Evolutionary conservation across 192 early-diverging fungal species (phyloP).

Genomic region (Phlyctochytrium bullatum): DNA sequence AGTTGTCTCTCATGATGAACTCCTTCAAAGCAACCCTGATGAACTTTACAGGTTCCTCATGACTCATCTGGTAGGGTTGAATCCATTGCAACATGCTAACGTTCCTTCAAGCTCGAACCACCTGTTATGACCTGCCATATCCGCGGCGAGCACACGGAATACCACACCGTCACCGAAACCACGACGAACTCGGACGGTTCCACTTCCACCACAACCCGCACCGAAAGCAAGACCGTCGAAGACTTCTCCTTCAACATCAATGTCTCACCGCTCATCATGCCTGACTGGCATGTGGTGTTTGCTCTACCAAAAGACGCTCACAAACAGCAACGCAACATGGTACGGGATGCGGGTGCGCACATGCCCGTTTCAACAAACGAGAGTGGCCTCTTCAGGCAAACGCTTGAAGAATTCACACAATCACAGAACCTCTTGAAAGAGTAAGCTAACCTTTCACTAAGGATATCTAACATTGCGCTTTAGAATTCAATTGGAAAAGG

Average conservation of each 20-base stretch:
- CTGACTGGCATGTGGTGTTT: not conserved
- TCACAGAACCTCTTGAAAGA: slow-evolving; percentile 37
- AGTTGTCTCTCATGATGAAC: not conserved
- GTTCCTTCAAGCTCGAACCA: not conserved
- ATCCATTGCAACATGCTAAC: too few relatives aligned
- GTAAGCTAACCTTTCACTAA: not conserved
- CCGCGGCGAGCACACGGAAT: not conserved
- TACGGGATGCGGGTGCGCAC: not conserved
- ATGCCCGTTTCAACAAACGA: not conserved
- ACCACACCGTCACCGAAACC: not conserved
- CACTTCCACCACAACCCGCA: not conserved
- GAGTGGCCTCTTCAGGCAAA: not conserved
- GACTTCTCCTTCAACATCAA: not conserved
- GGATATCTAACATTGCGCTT: not conserved
- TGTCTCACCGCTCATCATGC: not conserved
- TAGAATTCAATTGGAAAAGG: slow-evolving; percentile 35
- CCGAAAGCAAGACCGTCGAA: not conserved
- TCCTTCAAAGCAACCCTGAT: not conserved
- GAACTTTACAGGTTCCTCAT: not conserved
- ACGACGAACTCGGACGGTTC: not conserved
- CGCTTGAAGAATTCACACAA: slow-evolving; percentile 13
- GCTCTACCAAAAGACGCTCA: not conserved
- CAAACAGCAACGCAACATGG: not conserved
- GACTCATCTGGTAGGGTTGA: not conserved
- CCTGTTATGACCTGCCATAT: not conserved